Evolutionary conservation across 1,139 yeast genomes (phyloP).

Genomic region (Nakaseomyces uthaithaninus): DNA sequence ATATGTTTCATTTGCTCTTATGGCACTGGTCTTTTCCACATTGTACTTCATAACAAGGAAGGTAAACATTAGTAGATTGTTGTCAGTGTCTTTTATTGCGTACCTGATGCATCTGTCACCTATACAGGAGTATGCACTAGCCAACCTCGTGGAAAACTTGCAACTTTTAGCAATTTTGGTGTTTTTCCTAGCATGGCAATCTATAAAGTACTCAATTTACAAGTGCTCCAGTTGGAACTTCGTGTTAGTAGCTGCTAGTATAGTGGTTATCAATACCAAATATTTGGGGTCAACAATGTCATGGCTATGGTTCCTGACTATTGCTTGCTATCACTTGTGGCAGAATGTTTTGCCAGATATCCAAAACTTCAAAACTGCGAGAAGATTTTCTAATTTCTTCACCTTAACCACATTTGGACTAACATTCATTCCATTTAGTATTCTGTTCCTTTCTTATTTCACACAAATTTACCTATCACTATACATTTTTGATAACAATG

Average conservation of each 20-base stretch:
- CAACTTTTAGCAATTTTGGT: neutral
- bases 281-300: conserved; percentile 1
- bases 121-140: conserved; percentile 1
- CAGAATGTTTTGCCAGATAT: conserved; percentile 5
- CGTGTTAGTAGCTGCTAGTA: neutral
- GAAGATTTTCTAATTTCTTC: neutral
- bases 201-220: neutral
- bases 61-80: neutral
- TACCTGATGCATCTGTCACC: neutral
- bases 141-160: conserved; percentile 1
- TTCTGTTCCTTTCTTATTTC: neutral
- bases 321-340: conserved; percentile 2
- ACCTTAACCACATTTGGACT: neutral
- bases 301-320: conserved; percentile 1
- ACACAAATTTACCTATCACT: neutral
- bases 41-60: neutral
- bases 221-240: neutral
- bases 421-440: neutral
- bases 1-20: neutral
- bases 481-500: neutral
- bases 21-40: neutral
- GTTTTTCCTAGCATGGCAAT: conserved; percentile 1
- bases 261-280: neutral
- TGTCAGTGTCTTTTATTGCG: neutral
- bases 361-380: neutral